phyloP scores from a whole-genome alignment of 805 yeast species.

The Candida maltosa region DNA sequence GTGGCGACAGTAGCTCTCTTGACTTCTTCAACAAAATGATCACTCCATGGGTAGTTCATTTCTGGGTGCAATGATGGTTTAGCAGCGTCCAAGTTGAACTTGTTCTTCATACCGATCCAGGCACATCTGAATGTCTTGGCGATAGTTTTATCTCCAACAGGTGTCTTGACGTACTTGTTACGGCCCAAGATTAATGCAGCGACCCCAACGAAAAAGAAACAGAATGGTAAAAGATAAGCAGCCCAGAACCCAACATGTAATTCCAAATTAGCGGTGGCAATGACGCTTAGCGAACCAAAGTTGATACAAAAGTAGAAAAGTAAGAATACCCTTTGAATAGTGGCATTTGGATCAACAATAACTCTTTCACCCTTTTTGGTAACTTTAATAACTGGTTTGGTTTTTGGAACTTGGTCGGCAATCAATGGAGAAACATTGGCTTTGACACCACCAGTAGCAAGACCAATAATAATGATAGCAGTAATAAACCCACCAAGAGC shows the following conservation, averaged over 20 bases:
- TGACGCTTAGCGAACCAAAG: slow-evolving; percentile 69
- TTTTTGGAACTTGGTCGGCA: slow-evolving; percentile 53
- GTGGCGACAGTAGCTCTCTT: slow-evolving; percentile 62
- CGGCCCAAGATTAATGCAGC: slow-evolving; percentile 48
- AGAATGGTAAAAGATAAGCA: slow-evolving; percentile 67
- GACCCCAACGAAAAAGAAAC: slow-evolving; percentile 51
- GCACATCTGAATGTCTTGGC: slow-evolving; percentile 45
- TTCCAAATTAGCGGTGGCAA: slow-evolving; percentile 75
- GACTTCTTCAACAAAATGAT: slow-evolving; percentile 70
- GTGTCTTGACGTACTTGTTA: slow-evolving; percentile 51
- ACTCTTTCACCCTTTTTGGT: slow-evolving; percentile 37
- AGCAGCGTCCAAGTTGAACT: slow-evolving; percentile 49
- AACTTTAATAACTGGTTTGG: slow-evolving; percentile 32
- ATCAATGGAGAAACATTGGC: slow-evolving; percentile 70
- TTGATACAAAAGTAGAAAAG: slow-evolving; percentile 73
- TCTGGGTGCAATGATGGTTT: slow-evolving; percentile 53
- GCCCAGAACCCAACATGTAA: slow-evolving; percentile 64
- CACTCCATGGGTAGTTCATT: slow-evolving; percentile 54
- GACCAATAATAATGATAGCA: slow-evolving; percentile 57
- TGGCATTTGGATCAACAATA: slow-evolving; percentile 57
- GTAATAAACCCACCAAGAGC: slow-evolving; percentile 61
- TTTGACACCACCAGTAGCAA: slow-evolving; percentile 80
- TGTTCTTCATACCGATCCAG: slow-evolving; percentile 43
- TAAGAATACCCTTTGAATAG: slow-evolving; percentile 71
- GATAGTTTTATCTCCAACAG: slow-evolving; percentile 59